Evolutionary conservation across 2,329 filamentous ascomycete species (phyloP).

Genomic region (Scleromitrula shiraiana): DNA sequence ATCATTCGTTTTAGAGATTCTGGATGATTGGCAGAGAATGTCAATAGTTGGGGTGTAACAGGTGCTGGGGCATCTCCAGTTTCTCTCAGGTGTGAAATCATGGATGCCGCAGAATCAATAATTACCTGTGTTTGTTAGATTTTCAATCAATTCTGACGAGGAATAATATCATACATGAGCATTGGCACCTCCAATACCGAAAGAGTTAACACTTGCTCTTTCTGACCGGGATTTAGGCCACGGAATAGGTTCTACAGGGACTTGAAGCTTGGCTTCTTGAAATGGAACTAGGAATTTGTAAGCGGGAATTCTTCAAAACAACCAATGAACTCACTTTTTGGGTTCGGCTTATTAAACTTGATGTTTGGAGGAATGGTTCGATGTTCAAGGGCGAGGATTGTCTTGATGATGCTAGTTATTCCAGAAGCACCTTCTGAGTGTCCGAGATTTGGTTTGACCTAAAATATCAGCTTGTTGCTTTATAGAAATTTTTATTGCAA

Average conservation of each 20-base stretch:
- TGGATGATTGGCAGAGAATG: background rate
- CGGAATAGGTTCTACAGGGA: background rate
- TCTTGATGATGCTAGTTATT: slow-evolving; percentile 32
- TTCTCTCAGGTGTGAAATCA: too few relatives aligned
- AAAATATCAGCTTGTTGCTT: background rate
- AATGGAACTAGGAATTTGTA: background rate
- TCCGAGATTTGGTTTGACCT: slow-evolving; percentile 31
- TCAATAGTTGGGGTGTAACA: background rate
- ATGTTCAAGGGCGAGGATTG: slow-evolving; percentile 33
- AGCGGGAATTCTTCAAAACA: background rate
- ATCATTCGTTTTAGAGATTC: background rate
- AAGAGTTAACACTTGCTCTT: slow-evolving; percentile 34
- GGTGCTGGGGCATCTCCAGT: too few relatives aligned
- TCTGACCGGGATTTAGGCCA: slow-evolving; percentile 31
- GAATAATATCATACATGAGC: slow-evolving; percentile 25
- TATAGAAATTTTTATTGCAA: too few relatives aligned
- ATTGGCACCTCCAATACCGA: slow-evolving; percentile 24
- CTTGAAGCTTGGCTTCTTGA: background rate
- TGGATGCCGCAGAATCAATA: background rate
- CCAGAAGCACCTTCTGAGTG: slow-evolving; percentile 31
- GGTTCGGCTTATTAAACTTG: slow-evolving; percentile 33
- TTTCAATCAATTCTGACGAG: background rate
- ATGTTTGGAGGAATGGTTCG: slow-evolving; percentile 32
- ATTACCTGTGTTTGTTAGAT: background rate
- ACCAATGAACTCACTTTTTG: too few relatives aligned